A percentile compares a stretch with the other conserved stretches of the same genome.
Evolutionary conservation across 2,329 filamentous ascomycete genomes (phyloP).

Genomic region (Rosellinia necatrix): DNA sequence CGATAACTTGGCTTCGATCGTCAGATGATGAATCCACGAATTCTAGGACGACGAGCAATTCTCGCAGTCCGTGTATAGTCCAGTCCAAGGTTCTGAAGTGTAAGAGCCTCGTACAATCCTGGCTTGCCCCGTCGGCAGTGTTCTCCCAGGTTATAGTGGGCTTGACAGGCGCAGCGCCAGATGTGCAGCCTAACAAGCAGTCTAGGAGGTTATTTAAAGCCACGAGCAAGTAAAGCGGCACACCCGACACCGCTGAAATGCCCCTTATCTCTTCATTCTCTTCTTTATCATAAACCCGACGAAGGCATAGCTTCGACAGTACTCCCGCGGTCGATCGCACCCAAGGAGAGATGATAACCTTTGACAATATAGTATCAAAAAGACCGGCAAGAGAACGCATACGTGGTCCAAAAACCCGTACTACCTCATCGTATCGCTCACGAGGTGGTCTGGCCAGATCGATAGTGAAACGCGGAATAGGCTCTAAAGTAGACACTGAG

Average conservation of each 20-base stretch:
- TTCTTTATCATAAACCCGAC: slow-evolving; percentile 56
- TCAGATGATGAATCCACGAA: slow-evolving; percentile 45
- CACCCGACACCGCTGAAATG: slow-evolving; percentile 54
- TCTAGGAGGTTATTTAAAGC: slow-evolving; percentile 68
- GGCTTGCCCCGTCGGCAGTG: slow-evolving; percentile 47
- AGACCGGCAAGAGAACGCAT: slow-evolving; percentile 51
- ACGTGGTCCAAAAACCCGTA: slow-evolving; percentile 48
- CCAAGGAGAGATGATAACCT: slow-evolving; percentile 28
- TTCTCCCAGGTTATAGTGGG: slow-evolving; percentile 33
- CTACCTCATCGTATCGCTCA: slow-evolving; percentile 56
- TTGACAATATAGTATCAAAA: slow-evolving; percentile 55
- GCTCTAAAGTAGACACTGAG: not conserved
- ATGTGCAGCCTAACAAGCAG: slow-evolving; percentile 68
- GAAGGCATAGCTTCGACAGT: slow-evolving; percentile 43
- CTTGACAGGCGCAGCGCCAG: slow-evolving; percentile 43
- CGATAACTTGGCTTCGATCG: slow-evolving; percentile 46
- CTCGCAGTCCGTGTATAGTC: slow-evolving; percentile 56
- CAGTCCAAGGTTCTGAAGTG: slow-evolving; percentile 63
- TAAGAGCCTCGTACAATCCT: slow-evolving; percentile 45
- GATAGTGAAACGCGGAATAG: slow-evolving; percentile 44
- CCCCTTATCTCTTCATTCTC: slow-evolving; percentile 66
- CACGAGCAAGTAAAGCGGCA: slow-evolving; percentile 64
- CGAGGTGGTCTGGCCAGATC: slow-evolving; percentile 58
- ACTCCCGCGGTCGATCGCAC: slow-evolving; percentile 37
- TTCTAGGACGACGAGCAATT: slow-evolving; percentile 57